phyloP scores from a whole-genome alignment of 495 filamentous ascomycete species.

The Gamarada debralockiae region DNA sequence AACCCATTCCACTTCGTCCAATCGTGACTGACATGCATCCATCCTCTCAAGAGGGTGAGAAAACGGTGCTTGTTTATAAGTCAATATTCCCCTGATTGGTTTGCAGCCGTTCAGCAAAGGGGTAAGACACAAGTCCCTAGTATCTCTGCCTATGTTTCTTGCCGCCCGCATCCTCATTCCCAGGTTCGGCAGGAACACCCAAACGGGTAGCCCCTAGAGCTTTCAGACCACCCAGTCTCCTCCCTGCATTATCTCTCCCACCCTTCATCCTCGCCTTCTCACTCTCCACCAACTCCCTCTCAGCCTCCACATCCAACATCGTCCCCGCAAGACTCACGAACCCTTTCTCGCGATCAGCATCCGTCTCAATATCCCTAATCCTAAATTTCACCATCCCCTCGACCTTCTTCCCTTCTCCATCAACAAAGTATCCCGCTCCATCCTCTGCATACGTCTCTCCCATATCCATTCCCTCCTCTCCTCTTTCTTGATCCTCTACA shows the following conservation, averaged over 20 bases:
- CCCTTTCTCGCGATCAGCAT: conserved; percentile 51
- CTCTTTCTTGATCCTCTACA: conserved; percentile 28
- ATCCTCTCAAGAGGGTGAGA: no score
- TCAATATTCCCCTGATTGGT: no score
- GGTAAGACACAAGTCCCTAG: no score
- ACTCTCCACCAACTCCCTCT: conserved; percentile 14
- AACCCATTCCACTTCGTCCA: no score
- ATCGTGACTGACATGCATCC: no score
- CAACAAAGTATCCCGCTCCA: conserved; percentile 38
- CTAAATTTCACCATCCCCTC: conserved; percentile 57
- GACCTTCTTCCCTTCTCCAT: conserved; percentile 57
- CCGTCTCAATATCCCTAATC: conserved; percentile 60
- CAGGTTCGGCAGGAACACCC: conserved; percentile 18
- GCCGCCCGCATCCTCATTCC: conserved; percentile 8
- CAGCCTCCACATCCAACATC: conserved; percentile 44
- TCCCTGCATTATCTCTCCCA: conserved; percentile 22
- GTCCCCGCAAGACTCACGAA: conserved; percentile 70
- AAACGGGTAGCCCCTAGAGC: conserved; percentile 24
- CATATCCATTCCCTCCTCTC: conserved; percentile 17
- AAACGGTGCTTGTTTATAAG: no score
- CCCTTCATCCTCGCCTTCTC: conserved; percentile 18
- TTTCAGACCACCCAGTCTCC: conserved; percentile 16
- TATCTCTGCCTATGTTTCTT: conserved; percentile 16
- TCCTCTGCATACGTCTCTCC: conserved; percentile 24
- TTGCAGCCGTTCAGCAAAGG: no score